Conservation (phyloP, 2,329 filamentous ascomycete genomes). For the Claviceps sp. region DNA sequence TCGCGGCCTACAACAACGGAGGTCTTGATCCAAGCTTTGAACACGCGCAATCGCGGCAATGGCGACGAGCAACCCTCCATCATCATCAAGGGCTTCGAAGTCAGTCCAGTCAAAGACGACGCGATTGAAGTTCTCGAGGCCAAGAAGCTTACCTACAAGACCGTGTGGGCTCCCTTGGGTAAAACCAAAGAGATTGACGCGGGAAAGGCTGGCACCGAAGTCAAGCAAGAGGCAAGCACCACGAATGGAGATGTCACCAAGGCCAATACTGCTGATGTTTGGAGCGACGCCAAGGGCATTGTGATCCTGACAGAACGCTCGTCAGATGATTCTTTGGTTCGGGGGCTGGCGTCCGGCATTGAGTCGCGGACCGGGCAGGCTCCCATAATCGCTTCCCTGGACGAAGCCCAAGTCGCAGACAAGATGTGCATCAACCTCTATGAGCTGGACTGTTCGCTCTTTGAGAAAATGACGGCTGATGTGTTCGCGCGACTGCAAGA, state of each 20-base stretch:
- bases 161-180: not conserved
- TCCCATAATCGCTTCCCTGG: slow-evolving; percentile 10
- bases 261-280: not conserved
- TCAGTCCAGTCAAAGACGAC: slow-evolving; percentile 28
- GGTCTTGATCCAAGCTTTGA: slow-evolving; percentile 9
- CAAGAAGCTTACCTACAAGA: not conserved
- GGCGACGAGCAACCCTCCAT: slow-evolving; percentile 17
- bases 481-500: not conserved
- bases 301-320: not conserved
- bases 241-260: not conserved
- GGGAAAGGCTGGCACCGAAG: not conserved
- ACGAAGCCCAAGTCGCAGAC: not conserved
- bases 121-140: not conserved
- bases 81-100: slow-evolving; percentile 22
- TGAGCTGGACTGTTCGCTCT: slow-evolving; percentile 30
- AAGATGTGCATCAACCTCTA: slow-evolving; percentile 8
- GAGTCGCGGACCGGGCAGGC: slow-evolving; percentile 5
- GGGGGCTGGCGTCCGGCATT: not conserved
- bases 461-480: slow-evolving; percentile 22
- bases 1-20: not conserved
- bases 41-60: slow-evolving; percentile 7
- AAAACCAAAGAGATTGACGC: not conserved
- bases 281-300: not conserved
- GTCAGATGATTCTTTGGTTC: not conserved
- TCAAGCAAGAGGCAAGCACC: not conserved